Evolutionary conservation across 2,329 filamentous ascomycete genomes (phyloP).

Genomic region (Talaromyces amestolkiae): DNA sequence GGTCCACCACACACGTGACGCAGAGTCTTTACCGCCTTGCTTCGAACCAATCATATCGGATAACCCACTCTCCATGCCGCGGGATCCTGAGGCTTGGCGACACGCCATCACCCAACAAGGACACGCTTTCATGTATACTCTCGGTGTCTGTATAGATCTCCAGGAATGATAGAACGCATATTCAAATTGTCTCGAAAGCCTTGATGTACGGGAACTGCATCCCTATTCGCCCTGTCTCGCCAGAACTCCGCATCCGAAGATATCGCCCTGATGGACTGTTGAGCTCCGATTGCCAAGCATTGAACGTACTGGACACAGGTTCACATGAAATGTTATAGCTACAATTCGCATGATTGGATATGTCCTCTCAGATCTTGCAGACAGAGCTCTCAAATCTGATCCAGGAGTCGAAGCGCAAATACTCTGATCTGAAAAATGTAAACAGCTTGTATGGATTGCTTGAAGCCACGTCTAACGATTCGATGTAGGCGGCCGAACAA

Average conservation of each 20-base stretch:
- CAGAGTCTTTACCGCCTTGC: neutral
- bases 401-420: conserved; percentile 93
- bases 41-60: neutral
- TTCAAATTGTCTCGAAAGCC: neutral
- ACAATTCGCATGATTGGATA: conserved; percentile 47
- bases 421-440: conserved; percentile 78
- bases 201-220: neutral
- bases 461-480: conserved; percentile 26
- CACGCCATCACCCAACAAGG: conserved; percentile 10
- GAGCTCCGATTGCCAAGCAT: conserved; percentile 9
- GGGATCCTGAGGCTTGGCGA: conserved; percentile 11
- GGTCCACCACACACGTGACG: conserved; percentile 7
- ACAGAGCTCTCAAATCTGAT: conserved; percentile 87
- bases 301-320: conserved; percentile 12
- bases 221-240: neutral
- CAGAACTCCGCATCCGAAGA: neutral
- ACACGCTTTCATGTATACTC: conserved; percentile 19
- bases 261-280: conserved; percentile 8
- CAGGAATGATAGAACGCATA: neutral
- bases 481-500: conserved; percentile 79
- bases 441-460: conserved; percentile 16
- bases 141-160: neutral
- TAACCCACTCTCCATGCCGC: neutral
- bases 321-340: conserved; percentile 23
- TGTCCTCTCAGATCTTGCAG: conserved; percentile 87